Percentiles rank a stretch among this genome's conserved stretches.
These are phyloP conservation scores for Symbiodinium pilosum DNA, from an alignment of 73 alveolate genomes.

Conservation along the genomic window DNA sequence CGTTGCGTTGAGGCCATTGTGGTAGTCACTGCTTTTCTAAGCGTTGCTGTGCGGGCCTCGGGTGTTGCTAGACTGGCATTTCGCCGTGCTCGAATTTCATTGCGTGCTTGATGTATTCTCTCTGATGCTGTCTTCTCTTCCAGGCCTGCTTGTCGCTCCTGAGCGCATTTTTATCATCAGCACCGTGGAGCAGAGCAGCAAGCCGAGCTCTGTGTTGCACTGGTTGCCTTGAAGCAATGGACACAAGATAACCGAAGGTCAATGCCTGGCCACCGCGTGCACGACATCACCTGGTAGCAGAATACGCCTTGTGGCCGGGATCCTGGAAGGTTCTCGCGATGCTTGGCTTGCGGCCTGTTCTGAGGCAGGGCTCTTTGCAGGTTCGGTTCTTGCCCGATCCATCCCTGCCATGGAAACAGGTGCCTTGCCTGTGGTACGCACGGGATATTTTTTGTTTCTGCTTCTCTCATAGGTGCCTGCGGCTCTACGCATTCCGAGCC, in stretches of 20 bases:
- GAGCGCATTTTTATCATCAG: background rate
- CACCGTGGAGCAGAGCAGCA: constrained; percentile 10
- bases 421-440: background rate
- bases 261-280: constrained; percentile 31
- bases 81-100: background rate
- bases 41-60: background rate
- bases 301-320: constrained; percentile 19
- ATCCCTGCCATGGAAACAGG: constrained; percentile 83
- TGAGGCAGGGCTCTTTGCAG: constrained; percentile 49
- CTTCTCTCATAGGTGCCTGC: background rate
- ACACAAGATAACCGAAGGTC: no score
- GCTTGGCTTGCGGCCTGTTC: no score
- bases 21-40: background rate
- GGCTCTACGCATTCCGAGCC: constrained; percentile 34
- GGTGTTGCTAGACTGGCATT: background rate
- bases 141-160: background rate
- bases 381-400: constrained; percentile 75
- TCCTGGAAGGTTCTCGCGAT: background rate
- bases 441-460: background rate
- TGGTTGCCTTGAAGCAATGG: no score
- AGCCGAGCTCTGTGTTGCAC: background rate
- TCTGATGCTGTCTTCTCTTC: no score
- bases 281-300: constrained; percentile 63
- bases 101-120: no score
- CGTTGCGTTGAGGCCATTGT: background rate